phyloP scores from a whole-genome alignment of 768 basidiomycete genomes.

The Collybia mongolica region DNA sequence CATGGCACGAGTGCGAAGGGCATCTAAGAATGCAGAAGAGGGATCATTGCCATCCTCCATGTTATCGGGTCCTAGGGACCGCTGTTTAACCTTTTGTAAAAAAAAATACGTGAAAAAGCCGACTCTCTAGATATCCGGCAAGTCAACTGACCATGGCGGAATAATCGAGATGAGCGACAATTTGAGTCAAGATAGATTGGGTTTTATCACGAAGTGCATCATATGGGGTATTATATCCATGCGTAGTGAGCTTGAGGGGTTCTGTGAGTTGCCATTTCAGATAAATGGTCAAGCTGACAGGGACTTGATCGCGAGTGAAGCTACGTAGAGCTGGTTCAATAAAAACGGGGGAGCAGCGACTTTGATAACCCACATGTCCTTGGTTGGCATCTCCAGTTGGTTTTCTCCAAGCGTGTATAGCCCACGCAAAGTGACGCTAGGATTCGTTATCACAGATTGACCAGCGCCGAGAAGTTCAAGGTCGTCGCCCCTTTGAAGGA shows the following conservation, averaged over 20 bases:
- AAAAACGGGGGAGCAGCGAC: neutral
- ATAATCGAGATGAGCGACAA: constrained; percentile 71
- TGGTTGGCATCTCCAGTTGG: constrained; percentile 84
- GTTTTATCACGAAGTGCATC: constrained; percentile 80
- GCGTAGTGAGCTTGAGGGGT: constrained; percentile 67
- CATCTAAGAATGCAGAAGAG: constrained; percentile 79
- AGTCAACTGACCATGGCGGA: constrained; percentile 36
- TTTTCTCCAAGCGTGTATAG: constrained; percentile 82
- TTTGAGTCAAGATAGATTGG: constrained; percentile 84
- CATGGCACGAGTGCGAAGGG: constrained; percentile 79
- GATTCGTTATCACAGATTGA: constrained; percentile 83
- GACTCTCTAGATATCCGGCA: neutral
- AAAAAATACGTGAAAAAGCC: constrained; percentile 7
- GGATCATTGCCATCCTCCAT: constrained; percentile 69
- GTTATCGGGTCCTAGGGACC: constrained; percentile 73
- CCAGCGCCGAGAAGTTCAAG: constrained; percentile 77
- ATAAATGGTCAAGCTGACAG: constrained; percentile 81
- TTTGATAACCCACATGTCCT: constrained; percentile 63
- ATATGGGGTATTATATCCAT: constrained; percentile 84
- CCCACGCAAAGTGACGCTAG: constrained; percentile 78
- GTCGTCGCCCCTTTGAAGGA: constrained; percentile 79
- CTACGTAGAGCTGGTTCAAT: constrained; percentile 28
- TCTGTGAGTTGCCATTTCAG: constrained; percentile 69
- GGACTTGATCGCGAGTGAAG: constrained; percentile 86
- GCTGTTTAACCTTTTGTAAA: constrained; percentile 69